These are phyloP conservation scores for Pythium pyrilobum DNA, from an alignment of 352 stramenopile species.

Conservation along the genomic window DNA sequence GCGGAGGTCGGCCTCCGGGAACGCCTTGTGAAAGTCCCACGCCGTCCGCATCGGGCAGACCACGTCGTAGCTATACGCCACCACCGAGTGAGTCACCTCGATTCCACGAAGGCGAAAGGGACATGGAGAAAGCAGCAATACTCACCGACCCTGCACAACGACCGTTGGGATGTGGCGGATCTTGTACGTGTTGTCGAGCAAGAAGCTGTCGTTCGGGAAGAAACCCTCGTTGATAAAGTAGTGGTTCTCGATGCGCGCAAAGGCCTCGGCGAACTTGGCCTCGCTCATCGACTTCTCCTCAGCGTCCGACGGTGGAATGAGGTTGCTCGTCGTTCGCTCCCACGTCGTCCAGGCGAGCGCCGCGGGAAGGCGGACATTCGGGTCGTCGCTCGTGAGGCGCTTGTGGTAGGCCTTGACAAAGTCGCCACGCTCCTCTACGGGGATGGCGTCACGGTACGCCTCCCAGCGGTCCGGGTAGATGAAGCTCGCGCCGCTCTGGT, in stretches of 20 bases:
- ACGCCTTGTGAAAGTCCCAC: conserved; percentile 62
- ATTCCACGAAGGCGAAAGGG: too few species aligned
- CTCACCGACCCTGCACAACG: conserved; percentile 86
- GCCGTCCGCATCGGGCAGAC: conserved; percentile 60
- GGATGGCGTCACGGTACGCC: conserved; percentile 83
- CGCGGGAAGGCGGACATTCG: conserved; percentile 72
- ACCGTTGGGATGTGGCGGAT: conserved; percentile 91
- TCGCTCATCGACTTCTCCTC: conserved; percentile 78
- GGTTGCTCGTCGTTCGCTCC: conserved; percentile 87
- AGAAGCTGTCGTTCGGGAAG: conserved; percentile 82
- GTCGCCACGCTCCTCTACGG: conserved; percentile 72
- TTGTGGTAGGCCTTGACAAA: conserved; percentile 87
- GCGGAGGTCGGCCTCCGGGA: conserved; percentile 38
- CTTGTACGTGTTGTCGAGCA: conserved; percentile 87
- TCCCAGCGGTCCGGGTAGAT: conserved; percentile 91
- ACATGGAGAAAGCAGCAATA: not conserved
- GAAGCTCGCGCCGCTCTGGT: conserved; percentile 84
- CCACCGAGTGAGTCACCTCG: too few species aligned
- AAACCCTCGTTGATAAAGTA: conserved; percentile 91
- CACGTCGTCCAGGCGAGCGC: conserved; percentile 89
- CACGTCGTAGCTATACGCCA: conserved; percentile 42
- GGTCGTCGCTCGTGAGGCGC: conserved; percentile 82
- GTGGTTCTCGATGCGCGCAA: conserved; percentile 92
- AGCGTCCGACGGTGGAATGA: conserved; percentile 59
- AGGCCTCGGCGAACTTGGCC: conserved; percentile 82